phyloP scores from a whole-genome alignment of 129 eudicot genomes.

The Helichrysum umbraculigerum region DNA sequence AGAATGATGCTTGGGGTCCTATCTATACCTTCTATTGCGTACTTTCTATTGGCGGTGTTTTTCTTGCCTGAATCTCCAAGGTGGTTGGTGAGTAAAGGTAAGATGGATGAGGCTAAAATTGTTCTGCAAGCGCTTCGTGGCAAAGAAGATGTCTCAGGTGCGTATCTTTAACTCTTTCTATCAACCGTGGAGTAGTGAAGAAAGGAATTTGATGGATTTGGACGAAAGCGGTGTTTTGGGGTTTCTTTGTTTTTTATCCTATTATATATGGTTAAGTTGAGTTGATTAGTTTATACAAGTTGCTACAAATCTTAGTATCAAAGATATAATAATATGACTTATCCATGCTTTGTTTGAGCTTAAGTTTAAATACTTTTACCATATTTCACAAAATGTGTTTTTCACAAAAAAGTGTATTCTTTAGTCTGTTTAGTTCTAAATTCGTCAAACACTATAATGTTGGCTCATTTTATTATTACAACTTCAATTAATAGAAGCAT shows the following conservation, averaged over 20 bases:
- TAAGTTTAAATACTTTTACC: neutral
- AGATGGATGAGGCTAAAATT: conserved; percentile 74
- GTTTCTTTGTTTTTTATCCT: neutral
- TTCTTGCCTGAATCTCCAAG: conserved; percentile 96
- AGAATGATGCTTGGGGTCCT: conserved; percentile 94
- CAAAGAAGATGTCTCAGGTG: conserved; percentile 94
- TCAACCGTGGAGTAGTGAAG: too few species aligned
- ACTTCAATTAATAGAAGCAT: neutral
- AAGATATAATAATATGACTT: neutral
- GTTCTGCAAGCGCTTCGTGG: conserved; percentile 82
- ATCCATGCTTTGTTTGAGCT: too few species aligned
- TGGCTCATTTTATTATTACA: neutral
- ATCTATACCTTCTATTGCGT: conserved; percentile 71
- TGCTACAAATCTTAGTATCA: neutral
- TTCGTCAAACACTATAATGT: neutral
- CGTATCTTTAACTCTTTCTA: conserved; percentile 20
- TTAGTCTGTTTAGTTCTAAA: neutral
- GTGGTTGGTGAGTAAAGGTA: conserved; percentile 98
- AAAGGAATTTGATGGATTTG: neutral
- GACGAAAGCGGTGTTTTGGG: neutral
- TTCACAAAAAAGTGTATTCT: neutral
- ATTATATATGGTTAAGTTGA: neutral
- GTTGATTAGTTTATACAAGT: neutral
- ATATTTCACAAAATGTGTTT: neutral
- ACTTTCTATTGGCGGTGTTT: conserved; percentile 55